Evolutionary conservation across 441 rosid species (phyloP).

Genomic region (Adansonia rubrostipa): DNA sequence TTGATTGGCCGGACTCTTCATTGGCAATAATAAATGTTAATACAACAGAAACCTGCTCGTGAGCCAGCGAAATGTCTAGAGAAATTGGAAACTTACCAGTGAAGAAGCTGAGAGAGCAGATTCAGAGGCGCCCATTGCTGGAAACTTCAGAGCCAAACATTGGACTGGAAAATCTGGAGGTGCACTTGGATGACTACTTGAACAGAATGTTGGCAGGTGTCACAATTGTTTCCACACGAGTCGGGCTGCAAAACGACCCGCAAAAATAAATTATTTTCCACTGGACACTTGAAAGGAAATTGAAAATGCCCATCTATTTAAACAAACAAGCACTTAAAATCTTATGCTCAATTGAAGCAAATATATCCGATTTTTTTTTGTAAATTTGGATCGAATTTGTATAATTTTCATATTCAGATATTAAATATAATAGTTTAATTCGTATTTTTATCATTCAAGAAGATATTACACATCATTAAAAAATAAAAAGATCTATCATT

Average conservation of each 20-base stretch:
- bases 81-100: constrained; percentile 40
- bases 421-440: too few relatives aligned
- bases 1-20: constrained; percentile 52
- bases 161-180: not conserved
- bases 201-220: constrained; percentile 19
- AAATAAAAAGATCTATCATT: too few relatives aligned
- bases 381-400: too few relatives aligned
- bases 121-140: constrained; percentile 60
- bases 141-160: constrained; percentile 2
- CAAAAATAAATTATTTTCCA: not conserved
- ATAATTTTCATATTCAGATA: too few relatives aligned
- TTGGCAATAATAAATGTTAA: not conserved
- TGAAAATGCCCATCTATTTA: too few relatives aligned
- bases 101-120: constrained; percentile 40
- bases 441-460: too few relatives aligned
- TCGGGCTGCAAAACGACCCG: not conserved
- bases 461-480: too few relatives aligned
- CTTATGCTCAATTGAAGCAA: too few relatives aligned
- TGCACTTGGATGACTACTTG: not conserved
- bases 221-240: not conserved
- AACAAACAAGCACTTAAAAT: too few relatives aligned
- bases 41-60: not conserved
- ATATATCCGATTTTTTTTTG: too few relatives aligned
- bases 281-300: too few relatives aligned
- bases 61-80: not conserved